A percentile compares a stretch with the other conserved stretches of the same genome.
These are phyloP conservation scores for Cryphonectria nitschkei DNA, from an alignment of 2,329 filamentous ascomycete genomes.

Conservation along the genomic window DNA sequence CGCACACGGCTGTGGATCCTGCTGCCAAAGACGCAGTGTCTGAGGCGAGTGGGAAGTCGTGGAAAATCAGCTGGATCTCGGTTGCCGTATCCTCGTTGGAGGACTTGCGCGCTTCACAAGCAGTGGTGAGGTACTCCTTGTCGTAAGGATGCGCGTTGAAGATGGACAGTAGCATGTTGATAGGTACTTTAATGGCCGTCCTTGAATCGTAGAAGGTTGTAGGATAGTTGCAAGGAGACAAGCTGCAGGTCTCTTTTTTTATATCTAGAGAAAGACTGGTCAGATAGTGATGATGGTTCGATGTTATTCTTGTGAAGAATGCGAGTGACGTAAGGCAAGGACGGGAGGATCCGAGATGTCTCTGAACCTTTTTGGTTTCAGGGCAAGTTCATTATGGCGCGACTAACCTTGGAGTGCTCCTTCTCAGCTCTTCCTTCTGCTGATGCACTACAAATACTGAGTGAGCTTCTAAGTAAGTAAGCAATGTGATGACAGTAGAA, in stretches of 20 bases:
- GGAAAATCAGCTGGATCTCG: slow-evolving; percentile 55
- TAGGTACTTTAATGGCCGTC: slow-evolving; percentile 1
- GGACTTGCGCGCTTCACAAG: slow-evolving; percentile 40
- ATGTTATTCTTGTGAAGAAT: neutral
- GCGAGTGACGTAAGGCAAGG: neutral
- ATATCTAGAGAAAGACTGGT: neutral
- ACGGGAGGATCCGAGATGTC: neutral
- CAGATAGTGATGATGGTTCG: neutral
- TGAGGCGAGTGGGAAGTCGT: slow-evolving; percentile 58
- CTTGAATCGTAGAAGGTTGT: neutral
- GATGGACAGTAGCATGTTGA: slow-evolving; percentile 60
- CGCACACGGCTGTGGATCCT: slow-evolving; percentile 62
- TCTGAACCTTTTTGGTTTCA: neutral
- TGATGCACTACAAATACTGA: neutral
- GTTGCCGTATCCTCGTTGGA: slow-evolving; percentile 35
- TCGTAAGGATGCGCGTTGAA: slow-evolving; percentile 70
- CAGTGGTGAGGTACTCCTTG: slow-evolving; percentile 55
- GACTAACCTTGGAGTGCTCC: neutral
- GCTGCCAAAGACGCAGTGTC: slow-evolving; percentile 60
- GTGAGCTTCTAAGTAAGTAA: neutral
- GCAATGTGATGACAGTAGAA: neutral
- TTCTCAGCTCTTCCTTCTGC: neutral
- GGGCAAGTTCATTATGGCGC: neutral
- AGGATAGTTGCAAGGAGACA: neutral
- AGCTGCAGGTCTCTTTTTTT: neutral